Base-by-base conservation (phyloP, 352 stramenopile species). In the Globisporangium nodosum region DNA sequence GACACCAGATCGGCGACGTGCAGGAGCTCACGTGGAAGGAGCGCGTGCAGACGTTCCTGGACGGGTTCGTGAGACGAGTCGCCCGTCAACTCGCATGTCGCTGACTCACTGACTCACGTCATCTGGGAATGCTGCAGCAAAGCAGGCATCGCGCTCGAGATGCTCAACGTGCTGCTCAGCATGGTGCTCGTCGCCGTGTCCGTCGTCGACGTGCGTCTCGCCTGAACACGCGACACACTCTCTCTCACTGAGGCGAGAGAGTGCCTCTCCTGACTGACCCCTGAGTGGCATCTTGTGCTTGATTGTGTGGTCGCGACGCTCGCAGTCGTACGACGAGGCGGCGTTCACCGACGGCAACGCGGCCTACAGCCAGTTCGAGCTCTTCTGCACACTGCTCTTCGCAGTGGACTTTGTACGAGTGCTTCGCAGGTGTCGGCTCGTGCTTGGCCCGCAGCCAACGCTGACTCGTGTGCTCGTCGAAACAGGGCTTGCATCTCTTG, bases 321-420 rank as follows among this genome's bases (percentile, higher is more conserved):
- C 27, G 51, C 46, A 80, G 74, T 76, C 69, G 21, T 85, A 81
- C 54, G 40, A 73, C 21, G 39, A 60, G 8, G 49, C 16, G 7
- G 20, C n/a, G 31, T 63, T 63, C 33, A 63, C 24, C 2, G 39
- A 62, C 0, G 39, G 42, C n/a, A 53, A 27, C n/a, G 31, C 57
- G 9, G 20, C 60, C 21, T 60, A 55, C 21, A 33, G 51, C 1
- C 31, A 53, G 9, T 81, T 80, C 56, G 55, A 68, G 37, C 31
- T 57, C 39, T 72, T 84, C 30, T 75, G 76, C 52, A 85, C 70
- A 16, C 33, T 68, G 27, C 64, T 83, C 49, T 88, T 88, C 30
- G 61, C 70, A 3, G 13, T 72, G 21, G 73, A 88, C 57, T 88
- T 81, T 54, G 66, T 87, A 55, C 18, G 65, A 55, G 0, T 13